Conservation (phyloP, 805 yeast genomes). For the Ogataea sp. region DNA sequence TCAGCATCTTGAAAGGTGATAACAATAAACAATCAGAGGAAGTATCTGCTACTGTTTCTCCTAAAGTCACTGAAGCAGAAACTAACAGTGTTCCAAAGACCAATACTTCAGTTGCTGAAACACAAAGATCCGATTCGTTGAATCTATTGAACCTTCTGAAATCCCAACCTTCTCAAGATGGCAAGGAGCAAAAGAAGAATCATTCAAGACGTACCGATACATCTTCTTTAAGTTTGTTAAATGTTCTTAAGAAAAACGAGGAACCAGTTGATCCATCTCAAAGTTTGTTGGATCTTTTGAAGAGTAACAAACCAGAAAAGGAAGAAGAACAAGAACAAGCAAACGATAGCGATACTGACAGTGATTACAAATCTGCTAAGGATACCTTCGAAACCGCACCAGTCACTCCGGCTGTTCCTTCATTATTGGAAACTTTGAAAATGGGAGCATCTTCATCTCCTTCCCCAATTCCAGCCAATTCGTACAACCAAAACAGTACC, state of each 20-base stretch:
- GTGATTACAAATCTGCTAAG: too few relatives aligned
- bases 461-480: too few relatives aligned
- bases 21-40: too few relatives aligned
- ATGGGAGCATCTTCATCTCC: too few relatives aligned
- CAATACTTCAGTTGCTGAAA: too few relatives aligned
- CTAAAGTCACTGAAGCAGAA: too few relatives aligned
- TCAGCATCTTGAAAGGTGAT: background rate
- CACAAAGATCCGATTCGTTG: background rate
- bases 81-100: too few relatives aligned
- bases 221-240: background rate
- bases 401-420: too few relatives aligned
- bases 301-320: background rate
- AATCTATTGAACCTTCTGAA: conserved; percentile 7
- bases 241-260: background rate
- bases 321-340: background rate
- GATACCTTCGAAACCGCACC: too few relatives aligned
- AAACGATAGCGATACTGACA: background rate
- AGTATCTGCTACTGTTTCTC: background rate
- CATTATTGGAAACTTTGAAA: too few relatives aligned
- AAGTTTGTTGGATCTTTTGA: background rate
- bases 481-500: background rate
- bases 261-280: background rate
- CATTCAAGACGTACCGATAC: background rate
- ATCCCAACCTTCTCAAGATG: background rate
- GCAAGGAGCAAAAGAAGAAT: too few relatives aligned